These are phyloP conservation scores for Kwoniella shandongensis DNA, from an alignment of 768 basidiomycete species.

Conservation along the genomic window DNA sequence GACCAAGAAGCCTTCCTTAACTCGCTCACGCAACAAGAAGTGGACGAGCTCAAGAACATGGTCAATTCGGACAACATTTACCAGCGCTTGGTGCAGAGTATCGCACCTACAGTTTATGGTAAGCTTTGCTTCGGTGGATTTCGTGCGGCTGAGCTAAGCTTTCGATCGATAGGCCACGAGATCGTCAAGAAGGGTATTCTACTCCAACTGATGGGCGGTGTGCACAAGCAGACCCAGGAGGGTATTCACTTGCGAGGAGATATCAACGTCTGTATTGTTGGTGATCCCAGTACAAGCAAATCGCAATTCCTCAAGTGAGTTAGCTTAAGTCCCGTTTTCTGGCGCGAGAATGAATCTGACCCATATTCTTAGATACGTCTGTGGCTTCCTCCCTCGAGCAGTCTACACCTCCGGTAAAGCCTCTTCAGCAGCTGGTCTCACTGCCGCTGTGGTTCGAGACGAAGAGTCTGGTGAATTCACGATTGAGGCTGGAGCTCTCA, in stretches of 20 bases:
- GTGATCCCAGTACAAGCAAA: conserved; percentile 96
- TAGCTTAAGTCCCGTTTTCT: background rate
- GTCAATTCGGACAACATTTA: conserved; percentile 94
- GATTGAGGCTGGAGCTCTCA: conserved; percentile 96
- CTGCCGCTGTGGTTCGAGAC: conserved; percentile 96
- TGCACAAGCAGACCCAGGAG: conserved; percentile 92
- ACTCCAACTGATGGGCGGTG: conserved; percentile 95
- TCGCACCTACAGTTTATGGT: conserved; percentile 95
- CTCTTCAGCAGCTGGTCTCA: conserved; percentile 96
- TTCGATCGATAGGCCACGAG: conserved; percentile 66
- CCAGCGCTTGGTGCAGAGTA: conserved; percentile 84
- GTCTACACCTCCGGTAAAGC: conserved; percentile 99
- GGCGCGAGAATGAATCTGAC: too few species aligned
- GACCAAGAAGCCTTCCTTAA: conserved; percentile 74
- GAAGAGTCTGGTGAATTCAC: conserved; percentile 99
- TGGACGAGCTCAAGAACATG: conserved; percentile 92
- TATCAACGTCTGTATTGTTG: conserved; percentile 96
- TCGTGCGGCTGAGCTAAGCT: conserved; percentile 5
- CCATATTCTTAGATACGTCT: conserved; percentile 71
- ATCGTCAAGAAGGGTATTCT: conserved; percentile 97
- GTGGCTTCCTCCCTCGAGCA: conserved; percentile 94
- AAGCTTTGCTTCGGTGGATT: conserved; percentile 1
- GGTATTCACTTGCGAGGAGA: conserved; percentile 99
- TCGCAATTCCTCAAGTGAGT: conserved; percentile 96
- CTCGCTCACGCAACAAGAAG: conserved; percentile 86